A percentile compares a stretch with the other conserved stretches of the same genome.
phyloP scores from a whole-genome alignment of 208 protist genomes.

The Leishmania lainsoni region DNA sequence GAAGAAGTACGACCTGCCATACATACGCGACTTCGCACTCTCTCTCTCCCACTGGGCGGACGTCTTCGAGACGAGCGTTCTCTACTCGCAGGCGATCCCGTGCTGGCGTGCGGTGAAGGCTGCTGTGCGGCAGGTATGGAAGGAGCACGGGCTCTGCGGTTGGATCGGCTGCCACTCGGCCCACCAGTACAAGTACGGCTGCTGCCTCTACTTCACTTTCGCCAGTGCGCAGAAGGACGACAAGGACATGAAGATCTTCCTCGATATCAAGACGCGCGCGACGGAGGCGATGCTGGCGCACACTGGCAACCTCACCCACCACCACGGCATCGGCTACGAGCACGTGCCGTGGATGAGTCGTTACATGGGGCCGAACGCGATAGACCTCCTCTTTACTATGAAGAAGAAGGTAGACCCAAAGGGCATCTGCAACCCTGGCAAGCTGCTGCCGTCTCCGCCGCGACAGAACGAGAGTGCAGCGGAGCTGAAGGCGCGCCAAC shows the following conservation, averaged over 20 bases:
- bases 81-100: conserved; percentile 83
- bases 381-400: conserved; percentile 75
- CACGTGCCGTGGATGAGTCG: conserved; percentile 93
- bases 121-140: conserved; percentile 80
- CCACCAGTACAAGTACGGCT: conserved; percentile 92
- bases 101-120: conserved; percentile 93
- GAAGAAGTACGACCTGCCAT: conserved; percentile 94
- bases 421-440: conserved; percentile 92
- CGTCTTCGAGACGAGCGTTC: conserved; percentile 92
- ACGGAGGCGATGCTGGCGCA: conserved; percentile 88
- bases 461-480: conserved; percentile 45
- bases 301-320: conserved; percentile 88
- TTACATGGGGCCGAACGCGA: conserved; percentile 67
- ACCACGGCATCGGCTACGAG: conserved; percentile 93
- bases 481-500: conserved; percentile 43
- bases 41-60: conserved; percentile 87
- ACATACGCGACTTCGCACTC: conserved; percentile 90
- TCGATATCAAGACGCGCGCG: conserved; percentile 86
- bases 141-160: conserved; percentile 72
- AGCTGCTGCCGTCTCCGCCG: conserved; percentile 75
- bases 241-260: conserved; percentile 89
- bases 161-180: conserved; percentile 94
- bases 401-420: conserved; percentile 88
- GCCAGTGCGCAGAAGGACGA: conserved; percentile 83
- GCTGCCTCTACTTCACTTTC: conserved; percentile 94